A percentile compares a stretch with the other conserved stretches of the same genome.
Conservation (phyloP, 176 grass and related monocot genomes). For the Carex scoparia region DNA sequence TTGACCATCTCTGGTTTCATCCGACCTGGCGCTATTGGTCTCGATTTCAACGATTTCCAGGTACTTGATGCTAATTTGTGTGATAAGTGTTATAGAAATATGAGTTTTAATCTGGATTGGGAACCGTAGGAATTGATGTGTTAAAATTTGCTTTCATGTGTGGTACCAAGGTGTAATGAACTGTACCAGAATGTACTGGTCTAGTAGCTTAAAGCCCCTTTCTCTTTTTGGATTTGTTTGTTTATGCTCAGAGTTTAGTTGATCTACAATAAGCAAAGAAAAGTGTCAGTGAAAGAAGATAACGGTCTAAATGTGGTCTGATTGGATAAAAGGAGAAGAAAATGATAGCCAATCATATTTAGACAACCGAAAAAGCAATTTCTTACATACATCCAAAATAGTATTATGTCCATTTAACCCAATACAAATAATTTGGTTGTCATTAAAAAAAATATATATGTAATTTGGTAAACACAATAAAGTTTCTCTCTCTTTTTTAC, state of each 20-base stretch:
- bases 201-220: neutral
- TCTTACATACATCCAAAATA: neutral
- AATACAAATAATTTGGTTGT: neutral
- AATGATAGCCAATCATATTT: neutral
- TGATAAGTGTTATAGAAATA: neutral
- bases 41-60: slow-evolving; percentile 32
- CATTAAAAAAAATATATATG: too few species aligned
- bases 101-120: neutral
- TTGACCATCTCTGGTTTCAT: slow-evolving; percentile 15
- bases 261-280: neutral
- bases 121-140: neutral
- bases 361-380: neutral
- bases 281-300: neutral
- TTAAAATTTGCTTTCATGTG: neutral
- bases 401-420: neutral
- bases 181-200: neutral
- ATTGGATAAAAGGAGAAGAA: neutral
- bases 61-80: neutral
- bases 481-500: neutral
- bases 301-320: neutral
- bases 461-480: neutral
- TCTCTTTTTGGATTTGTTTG: neutral
- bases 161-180: neutral
- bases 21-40: slow-evolving; percentile 10
- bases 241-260: neutral